A percentile compares a stretch with the other conserved stretches of the same genome.
phyloP scores from a whole-genome alignment of 2,329 filamentous ascomycete species.

The Cercospora janseana region DNA sequence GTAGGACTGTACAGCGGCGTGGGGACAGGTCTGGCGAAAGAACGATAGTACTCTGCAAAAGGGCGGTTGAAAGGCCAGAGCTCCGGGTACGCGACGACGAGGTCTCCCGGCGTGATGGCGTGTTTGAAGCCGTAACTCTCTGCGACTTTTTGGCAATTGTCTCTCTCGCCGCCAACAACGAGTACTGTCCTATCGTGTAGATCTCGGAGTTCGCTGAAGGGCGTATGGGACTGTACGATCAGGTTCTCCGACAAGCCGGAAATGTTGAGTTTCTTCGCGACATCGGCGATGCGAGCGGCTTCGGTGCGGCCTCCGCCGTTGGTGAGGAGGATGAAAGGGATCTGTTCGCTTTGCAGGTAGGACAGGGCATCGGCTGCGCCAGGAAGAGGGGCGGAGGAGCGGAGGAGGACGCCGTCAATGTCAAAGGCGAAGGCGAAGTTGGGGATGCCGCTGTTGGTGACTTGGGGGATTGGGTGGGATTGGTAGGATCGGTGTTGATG shows the following conservation, averaged over 20 bases:
- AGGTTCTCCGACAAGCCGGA: conserved; percentile 60
- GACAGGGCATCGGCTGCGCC: conserved; percentile 71
- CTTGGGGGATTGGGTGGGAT: conserved; percentile 10
- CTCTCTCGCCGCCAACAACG: conserved; percentile 49
- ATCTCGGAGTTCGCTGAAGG: conserved; percentile 69
- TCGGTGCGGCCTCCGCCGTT: conserved; percentile 92
- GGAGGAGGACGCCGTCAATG: conserved; percentile 94
- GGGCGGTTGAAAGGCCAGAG: conserved; percentile 81
- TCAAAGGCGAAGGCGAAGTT: conserved; percentile 59
- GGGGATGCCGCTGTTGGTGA: conserved; percentile 31
- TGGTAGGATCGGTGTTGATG: conserved; percentile 1
- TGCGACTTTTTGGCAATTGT: conserved; percentile 68
- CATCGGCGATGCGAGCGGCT: conserved; percentile 66
- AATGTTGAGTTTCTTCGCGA: conserved; percentile 65
- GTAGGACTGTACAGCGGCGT: conserved; percentile 42
- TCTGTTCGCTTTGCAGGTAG: conserved; percentile 68
- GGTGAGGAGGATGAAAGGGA: conserved; percentile 92
- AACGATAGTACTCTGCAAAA: conserved; percentile 60
- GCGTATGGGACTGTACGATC: conserved; percentile 89
- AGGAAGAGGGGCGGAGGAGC: conserved; percentile 73
- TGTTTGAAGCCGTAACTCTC: conserved; percentile 55
- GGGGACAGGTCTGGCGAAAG: conserved; percentile 59
- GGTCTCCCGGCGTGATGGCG: conserved; percentile 82
- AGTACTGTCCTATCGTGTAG: conserved; percentile 55
- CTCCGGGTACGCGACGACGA: conserved; percentile 68